These are phyloP conservation scores for Craterostigma plantagineum DNA, from an alignment of 257 asterid species.

Conservation along the genomic window DNA sequence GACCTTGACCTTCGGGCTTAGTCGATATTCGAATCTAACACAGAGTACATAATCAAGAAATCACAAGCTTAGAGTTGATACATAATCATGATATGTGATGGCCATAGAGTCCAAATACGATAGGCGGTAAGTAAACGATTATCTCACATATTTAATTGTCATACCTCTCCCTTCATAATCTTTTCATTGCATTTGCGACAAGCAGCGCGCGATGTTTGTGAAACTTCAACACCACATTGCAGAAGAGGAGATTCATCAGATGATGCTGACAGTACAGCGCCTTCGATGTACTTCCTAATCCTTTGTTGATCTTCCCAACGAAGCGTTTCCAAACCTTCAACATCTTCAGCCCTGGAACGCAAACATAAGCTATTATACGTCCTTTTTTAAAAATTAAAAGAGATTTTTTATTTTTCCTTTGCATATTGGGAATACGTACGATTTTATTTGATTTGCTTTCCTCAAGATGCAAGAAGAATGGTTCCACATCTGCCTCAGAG, in stretches of 20 bases:
- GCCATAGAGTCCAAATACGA: too few relatives aligned
- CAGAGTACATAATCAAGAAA: not conserved
- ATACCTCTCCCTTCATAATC: constrained; percentile 81
- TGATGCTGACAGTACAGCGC: constrained; percentile 15
- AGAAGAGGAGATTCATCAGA: constrained; percentile 17
- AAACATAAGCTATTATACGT: constrained; percentile 2
- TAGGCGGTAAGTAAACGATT: not conserved
- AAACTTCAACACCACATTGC: constrained; percentile 46
- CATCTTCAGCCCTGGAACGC: constrained; percentile 51
- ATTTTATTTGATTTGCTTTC: constrained; percentile 66
- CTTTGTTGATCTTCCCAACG: constrained; percentile 94
- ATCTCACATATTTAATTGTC: not conserved
- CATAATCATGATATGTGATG: too few relatives aligned
- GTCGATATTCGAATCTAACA: constrained; percentile 68
- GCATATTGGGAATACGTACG: constrained; percentile 22
- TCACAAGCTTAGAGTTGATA: too few relatives aligned
- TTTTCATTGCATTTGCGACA: constrained; percentile 56
- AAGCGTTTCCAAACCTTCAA: constrained; percentile 75
- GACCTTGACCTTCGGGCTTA: constrained; percentile 69
- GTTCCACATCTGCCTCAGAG: constrained; percentile 75
- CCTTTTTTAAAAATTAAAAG: not conserved
- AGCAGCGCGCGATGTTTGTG: constrained; percentile 67
- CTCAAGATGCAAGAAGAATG: constrained; percentile 61
- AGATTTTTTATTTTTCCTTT: too few relatives aligned
- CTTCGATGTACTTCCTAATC: constrained; percentile 50